These are phyloP conservation scores for Priceomyces fermenticarens DNA, from an alignment of 805 yeast species.

Conservation along the genomic window DNA sequence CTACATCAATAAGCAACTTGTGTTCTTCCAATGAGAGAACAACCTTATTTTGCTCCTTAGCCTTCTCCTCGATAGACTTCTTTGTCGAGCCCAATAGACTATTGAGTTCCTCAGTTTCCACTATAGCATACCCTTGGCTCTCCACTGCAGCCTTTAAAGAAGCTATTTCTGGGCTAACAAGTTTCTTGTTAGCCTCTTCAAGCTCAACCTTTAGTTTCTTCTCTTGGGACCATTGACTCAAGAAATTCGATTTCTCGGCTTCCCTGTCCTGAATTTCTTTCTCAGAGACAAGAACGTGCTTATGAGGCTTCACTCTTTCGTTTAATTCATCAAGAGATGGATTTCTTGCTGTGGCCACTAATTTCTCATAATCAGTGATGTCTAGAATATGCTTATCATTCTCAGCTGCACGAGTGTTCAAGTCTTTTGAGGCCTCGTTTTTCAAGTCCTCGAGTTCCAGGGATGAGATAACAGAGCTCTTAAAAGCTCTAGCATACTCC, in stretches of 20 bases:
- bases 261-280: neutral
- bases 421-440: neutral
- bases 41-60: neutral
- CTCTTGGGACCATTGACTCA: neutral
- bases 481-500: slow-evolving; percentile 4
- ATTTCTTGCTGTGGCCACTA: neutral
- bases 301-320: slow-evolving; percentile 14
- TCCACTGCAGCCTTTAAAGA: slow-evolving; percentile 7
- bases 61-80: neutral
- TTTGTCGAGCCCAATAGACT: slow-evolving; percentile 7
- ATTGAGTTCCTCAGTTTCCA: slow-evolving; percentile 3
- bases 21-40: slow-evolving; percentile 5
- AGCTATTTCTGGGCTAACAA: slow-evolving; percentile 4
- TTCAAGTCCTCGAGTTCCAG: slow-evolving; percentile 6
- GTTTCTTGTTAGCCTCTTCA: neutral
- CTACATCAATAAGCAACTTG: neutral
- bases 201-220: slow-evolving; percentile 4
- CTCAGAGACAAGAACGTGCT: slow-evolving; percentile 13
- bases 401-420: slow-evolving; percentile 5
- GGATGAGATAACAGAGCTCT: slow-evolving; percentile 3
- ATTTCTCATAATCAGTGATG: neutral
- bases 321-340: slow-evolving; percentile 10
- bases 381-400: slow-evolving; percentile 9
- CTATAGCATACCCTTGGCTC: slow-evolving; percentile 4
- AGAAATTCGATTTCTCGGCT: neutral